These are phyloP conservation scores for Geoglossum glabrum DNA, from an alignment of 495 filamentous ascomycete genomes.

Conservation along the genomic window DNA sequence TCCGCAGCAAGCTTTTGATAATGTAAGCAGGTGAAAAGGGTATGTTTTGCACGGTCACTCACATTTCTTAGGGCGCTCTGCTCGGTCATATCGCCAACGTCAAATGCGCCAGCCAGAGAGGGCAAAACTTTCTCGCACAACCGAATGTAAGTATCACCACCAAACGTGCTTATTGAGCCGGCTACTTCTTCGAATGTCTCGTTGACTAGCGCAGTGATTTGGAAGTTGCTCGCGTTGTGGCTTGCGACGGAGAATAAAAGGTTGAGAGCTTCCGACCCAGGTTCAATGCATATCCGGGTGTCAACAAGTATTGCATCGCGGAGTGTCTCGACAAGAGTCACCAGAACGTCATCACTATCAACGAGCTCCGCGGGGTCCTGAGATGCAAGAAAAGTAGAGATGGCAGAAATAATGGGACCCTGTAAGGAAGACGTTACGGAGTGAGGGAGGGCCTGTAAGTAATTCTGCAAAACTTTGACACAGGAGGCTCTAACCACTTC, in stretches of 20 bases:
- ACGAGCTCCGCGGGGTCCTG: constrained; percentile 66
- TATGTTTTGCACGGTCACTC: constrained; percentile 1
- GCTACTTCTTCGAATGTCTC: constrained; percentile 84
- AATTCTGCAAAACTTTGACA: constrained; percentile 73
- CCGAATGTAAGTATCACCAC: constrained; percentile 48
- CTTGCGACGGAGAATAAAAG: constrained; percentile 76
- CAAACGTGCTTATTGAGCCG: constrained; percentile 38
- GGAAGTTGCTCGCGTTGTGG: constrained; percentile 72
- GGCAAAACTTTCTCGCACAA: constrained; percentile 77
- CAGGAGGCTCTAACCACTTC: constrained; percentile 84
- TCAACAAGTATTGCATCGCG: constrained; percentile 66
- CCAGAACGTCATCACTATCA: constrained; percentile 77
- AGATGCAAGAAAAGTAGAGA: constrained; percentile 53
- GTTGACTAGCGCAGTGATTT: constrained; percentile 59
- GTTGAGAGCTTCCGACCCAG: constrained; percentile 47
- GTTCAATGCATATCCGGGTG: constrained; percentile 44
- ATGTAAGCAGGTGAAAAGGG: not conserved
- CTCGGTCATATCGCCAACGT: constrained; percentile 64
- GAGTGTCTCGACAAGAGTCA: constrained; percentile 75
- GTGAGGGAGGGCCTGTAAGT: constrained; percentile 38
- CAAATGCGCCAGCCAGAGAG: constrained; percentile 69
- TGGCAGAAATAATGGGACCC: constrained; percentile 46
- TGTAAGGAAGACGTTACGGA: constrained; percentile 41
- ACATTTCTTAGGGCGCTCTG: constrained; percentile 63
- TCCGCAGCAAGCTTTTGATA: constrained; percentile 53